Evolutionary conservation across 176 grass and related monocot species (phyloP), one percentile per base, ranked within the genome.

Genomic region (Aegilops speltoides): DNA sequence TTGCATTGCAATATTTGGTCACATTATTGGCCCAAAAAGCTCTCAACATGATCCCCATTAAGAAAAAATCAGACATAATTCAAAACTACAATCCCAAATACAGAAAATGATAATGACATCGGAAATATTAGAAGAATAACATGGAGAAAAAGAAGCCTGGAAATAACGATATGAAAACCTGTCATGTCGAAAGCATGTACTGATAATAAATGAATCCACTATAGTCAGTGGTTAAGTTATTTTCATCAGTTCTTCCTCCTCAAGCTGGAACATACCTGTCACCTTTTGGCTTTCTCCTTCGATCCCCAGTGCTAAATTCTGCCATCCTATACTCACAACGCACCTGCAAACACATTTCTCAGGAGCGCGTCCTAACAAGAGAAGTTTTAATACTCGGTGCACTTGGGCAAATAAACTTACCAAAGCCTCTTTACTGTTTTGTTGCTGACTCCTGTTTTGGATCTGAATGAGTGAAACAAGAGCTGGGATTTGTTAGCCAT

Each of bases 291-390:
- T 84, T 98, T 86, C 97, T 98, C 84, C 86, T 83, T 37, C 94
- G 84, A 93, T 96, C 94, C 62, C 97, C 97, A 8, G 97, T 99
- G 89, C 97, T 96, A 86, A 99, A 98, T 76, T 99, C 95, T 38
- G 97, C 97, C 97, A 98, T 96, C 80, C 97, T 93, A 87, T 96
- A 98, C 77, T 96, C 97, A 83, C 97, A 99, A 24, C 94, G 88
- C 32, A 99, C 97, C 97, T 99, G 87, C 63, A 96, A 24, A 38
- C 57, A 79, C 7, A 88, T 32, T 76, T 90, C 8, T 80, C 25
- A 92, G 22, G 48, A 86, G 86, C 43, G 17, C 10, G 64, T 83
- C 70, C 50, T 81, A 88, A 54, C 86, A 73, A 13, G 50, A 87
- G 9, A 81, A 61, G 5, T 5, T 7, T 33, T 36, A 43, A 45